Conservation (phyloP, 2,329 filamentous ascomycete species). For the Penicillium carneum region DNA sequence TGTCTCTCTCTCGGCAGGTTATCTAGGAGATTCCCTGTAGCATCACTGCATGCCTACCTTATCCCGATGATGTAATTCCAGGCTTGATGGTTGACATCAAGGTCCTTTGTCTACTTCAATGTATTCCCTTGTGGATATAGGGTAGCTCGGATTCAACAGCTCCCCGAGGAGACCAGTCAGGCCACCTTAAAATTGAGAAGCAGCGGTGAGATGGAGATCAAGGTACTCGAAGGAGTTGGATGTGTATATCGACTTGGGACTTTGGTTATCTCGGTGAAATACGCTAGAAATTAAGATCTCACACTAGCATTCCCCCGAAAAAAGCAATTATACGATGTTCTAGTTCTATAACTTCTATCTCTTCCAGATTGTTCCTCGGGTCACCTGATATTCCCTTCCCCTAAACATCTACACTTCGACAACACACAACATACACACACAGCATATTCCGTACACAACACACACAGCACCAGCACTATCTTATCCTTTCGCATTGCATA, state of each 20-base stretch:
- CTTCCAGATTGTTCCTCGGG: conserved; percentile 11
- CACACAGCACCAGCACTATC: neutral
- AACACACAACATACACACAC: too few species aligned
- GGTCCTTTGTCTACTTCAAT: conserved; percentile 2
- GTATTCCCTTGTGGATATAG: neutral
- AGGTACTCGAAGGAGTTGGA: neutral
- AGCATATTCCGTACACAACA: neutral
- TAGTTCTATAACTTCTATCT: too few species aligned
- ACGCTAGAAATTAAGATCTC: neutral
- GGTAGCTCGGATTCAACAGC: neutral
- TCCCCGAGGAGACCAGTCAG: neutral
- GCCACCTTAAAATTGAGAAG: conserved; percentile 4
- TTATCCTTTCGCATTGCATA: conserved; percentile 8
- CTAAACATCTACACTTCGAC: too few species aligned
- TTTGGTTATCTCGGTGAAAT: neutral
- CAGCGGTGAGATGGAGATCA: neutral
- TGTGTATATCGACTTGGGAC: neutral
- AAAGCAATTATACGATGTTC: neutral
- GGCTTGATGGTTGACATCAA: neutral
- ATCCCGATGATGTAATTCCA: conserved; percentile 4
- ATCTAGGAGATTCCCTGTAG: neutral
- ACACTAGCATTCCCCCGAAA: neutral
- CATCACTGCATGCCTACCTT: conserved; percentile 1
- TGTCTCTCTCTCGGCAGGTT: neutral
- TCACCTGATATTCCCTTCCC: conserved; percentile 10